Conservation (phyloP, 73 alveolate species). For the Symbiodinium natans region DNA sequence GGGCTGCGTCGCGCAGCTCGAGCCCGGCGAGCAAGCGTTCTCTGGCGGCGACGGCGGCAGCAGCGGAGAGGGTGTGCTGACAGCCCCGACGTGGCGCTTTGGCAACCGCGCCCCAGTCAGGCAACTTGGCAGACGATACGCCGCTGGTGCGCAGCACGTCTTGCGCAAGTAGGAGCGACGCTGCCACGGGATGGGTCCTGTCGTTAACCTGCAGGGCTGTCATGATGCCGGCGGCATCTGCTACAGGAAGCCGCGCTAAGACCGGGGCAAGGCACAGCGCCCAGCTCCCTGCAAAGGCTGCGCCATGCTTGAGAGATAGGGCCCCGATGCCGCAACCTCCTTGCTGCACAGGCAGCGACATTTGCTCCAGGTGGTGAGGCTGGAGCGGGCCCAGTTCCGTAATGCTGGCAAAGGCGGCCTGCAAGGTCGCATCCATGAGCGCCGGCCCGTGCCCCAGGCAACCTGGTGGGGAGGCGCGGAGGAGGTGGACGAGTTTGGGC, state of each 20-base stretch:
- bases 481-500: neutral
- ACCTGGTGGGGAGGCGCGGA: neutral
- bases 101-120: no score
- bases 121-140: no score
- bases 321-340: neutral
- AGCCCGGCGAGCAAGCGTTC: no score
- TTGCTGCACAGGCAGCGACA: neutral
- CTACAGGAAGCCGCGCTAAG: neutral
- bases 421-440: neutral
- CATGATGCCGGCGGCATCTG: neutral
- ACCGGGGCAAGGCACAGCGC: neutral
- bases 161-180: neutral
- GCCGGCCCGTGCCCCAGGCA: no score
- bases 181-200: neutral
- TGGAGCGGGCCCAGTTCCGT: neutral
- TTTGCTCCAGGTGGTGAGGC: neutral
- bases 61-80: no score
- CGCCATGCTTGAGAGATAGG: neutral
- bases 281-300: neutral
- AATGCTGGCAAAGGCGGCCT: neutral
- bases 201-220: neutral
- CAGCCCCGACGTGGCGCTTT: no score
- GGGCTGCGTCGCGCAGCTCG: no score
- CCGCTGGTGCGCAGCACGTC: no score
- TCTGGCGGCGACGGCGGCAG: no score